A percentile compares a stretch with the other conserved stretches of the same genome.
Conservation (phyloP, 2,329 filamentous ascomycete genomes). For the Chaetoscypha palmicola region DNA sequence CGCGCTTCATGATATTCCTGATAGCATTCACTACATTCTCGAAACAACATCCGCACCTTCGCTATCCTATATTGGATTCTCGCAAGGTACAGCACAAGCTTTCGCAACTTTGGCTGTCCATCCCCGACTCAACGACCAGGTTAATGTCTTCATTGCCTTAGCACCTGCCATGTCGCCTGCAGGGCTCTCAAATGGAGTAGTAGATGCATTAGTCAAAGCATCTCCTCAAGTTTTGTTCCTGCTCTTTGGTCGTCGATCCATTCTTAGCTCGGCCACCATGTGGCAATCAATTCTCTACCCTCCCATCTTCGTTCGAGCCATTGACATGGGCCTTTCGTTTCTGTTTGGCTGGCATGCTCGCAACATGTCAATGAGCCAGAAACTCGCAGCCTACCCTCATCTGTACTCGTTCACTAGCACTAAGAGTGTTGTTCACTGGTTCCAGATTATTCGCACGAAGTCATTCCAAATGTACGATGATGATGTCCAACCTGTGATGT, state of each 20-base stretch:
- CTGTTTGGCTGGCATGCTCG: slow-evolving; percentile 83
- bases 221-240: slow-evolving; percentile 89
- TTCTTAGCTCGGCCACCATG: slow-evolving; percentile 88
- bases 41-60: slow-evolving; percentile 74
- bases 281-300: slow-evolving; percentile 96
- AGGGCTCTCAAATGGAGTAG: slow-evolving; percentile 80
- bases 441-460: slow-evolving; percentile 95
- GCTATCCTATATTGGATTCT: slow-evolving; percentile 94
- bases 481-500: slow-evolving; percentile 72
- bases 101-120: slow-evolving; percentile 92
- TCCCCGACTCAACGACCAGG: slow-evolving; percentile 81
- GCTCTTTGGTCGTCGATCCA: slow-evolving; percentile 84
- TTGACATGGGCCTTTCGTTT: slow-evolving; percentile 74
- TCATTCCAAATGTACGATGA: slow-evolving; percentile 99
- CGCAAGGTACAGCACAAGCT: slow-evolving; percentile 92
- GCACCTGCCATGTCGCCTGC: slow-evolving; percentile 96
- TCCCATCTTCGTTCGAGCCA: slow-evolving; percentile 81
- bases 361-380: slow-evolving; percentile 82
- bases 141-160: slow-evolving; percentile 93
- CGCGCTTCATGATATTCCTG: slow-evolving; percentile 93
- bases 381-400: slow-evolving; percentile 91
- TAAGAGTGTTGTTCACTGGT: slow-evolving; percentile 98
- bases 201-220: slow-evolving; percentile 87
- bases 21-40: slow-evolving; percentile 88
- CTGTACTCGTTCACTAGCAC: slow-evolving; percentile 95